Percentiles rank a stretch among this genome's conserved stretches.
These are phyloP conservation scores for Pelargonium fulgidum DNA, from an alignment of 441 rosid species.

Conservation along the genomic window DNA sequence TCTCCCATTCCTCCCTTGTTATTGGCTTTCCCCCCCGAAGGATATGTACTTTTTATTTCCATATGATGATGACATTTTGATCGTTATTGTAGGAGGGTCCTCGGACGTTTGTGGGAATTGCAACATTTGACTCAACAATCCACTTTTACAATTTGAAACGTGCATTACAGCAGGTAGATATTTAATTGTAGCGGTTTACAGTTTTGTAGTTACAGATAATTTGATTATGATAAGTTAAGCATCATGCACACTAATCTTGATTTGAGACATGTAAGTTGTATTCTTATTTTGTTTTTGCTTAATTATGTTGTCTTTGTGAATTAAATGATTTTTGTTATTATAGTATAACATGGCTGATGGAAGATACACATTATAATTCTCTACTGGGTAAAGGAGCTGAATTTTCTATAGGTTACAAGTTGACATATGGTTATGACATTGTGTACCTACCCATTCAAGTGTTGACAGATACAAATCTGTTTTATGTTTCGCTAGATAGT, in stretches of 20 bases:
- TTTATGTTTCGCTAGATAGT: no score
- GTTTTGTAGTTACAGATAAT: background rate
- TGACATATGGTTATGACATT: no score
- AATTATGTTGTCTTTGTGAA: no score
- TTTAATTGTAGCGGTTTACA: background rate
- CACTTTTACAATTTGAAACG: conserved; percentile 80
- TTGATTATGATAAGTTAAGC: background rate
- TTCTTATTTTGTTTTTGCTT: no score
- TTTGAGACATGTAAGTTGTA: no score
- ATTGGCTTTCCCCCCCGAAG: background rate
- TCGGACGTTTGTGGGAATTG: conserved; percentile 78
- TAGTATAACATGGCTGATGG: no score
- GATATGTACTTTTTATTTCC: background rate
- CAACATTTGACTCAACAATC: conserved; percentile 75
- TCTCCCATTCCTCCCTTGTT: background rate
- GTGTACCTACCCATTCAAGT: no score
- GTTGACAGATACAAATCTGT: no score
- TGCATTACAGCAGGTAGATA: conserved; percentile 48
- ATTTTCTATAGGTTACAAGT: no score
- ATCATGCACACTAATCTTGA: background rate
- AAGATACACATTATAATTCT: no score
- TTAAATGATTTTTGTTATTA: no score
- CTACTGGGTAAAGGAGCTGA: no score
- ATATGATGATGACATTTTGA: background rate
- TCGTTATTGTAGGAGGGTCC: conserved; percentile 62